Conservation (phyloP, 257 asterid genomes). For the Solanum paucissectum region DNA sequence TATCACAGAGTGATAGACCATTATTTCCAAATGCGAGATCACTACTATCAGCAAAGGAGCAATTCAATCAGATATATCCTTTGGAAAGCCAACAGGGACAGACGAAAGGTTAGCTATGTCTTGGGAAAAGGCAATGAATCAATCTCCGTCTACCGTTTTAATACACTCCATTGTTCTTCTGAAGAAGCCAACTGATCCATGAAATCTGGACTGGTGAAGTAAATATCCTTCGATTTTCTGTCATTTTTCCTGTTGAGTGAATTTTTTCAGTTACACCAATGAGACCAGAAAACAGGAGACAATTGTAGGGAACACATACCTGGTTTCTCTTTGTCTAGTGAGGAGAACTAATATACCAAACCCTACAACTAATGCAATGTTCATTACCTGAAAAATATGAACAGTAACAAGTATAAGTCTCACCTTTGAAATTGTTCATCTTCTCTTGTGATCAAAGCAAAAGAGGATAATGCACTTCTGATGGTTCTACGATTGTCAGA, state of each 20-base stretch:
- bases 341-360: conserved; percentile 73
- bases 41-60: background rate
- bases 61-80: background rate
- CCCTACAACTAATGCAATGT: conserved; percentile 55
- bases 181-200: background rate
- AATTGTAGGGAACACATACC: conserved; percentile 9
- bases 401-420: background rate
- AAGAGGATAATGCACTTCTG: background rate
- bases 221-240: background rate
- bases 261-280: background rate
- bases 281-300: background rate
- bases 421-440: background rate
- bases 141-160: background rate
- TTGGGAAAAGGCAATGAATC: background rate
- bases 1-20: background rate
- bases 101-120: background rate
- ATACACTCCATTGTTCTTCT: conserved; percentile 4
- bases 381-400: conserved; percentile 41
- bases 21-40: background rate
- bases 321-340: conserved; percentile 71
- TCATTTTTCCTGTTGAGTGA: background rate
- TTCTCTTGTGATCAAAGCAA: background rate
- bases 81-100: background rate
- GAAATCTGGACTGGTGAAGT: background rate
- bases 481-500: background rate